Evolutionary conservation across 2,329 filamentous ascomycete genomes (phyloP).

Genomic region (Trichoderma citrinoviride): DNA sequence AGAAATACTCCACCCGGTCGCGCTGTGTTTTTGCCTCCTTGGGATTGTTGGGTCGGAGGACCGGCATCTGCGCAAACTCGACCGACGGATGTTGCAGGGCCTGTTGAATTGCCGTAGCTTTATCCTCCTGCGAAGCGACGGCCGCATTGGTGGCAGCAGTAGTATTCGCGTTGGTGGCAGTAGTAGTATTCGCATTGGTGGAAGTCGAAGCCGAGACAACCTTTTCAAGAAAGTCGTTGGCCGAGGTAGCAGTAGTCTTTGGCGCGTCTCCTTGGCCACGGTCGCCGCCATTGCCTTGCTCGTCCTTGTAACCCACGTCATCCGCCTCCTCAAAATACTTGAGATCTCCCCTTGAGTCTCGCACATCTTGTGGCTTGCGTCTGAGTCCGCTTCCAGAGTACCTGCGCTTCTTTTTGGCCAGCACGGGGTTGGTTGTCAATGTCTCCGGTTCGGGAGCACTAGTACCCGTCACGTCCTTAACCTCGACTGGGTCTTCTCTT

Average conservation of each 20-base stretch:
- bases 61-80: constrained; percentile 42
- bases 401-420: constrained; percentile 60
- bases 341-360: constrained; percentile 69
- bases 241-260: not conserved
- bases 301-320: constrained; percentile 72
- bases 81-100: constrained; percentile 39
- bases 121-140: constrained; percentile 23
- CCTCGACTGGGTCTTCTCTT: constrained; percentile 38
- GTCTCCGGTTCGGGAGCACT: constrained; percentile 64
- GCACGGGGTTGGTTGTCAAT: constrained; percentile 41
- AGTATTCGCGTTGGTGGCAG: not conserved
- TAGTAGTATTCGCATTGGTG: not conserved
- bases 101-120: constrained; percentile 32
- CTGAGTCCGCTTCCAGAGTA: constrained; percentile 86
- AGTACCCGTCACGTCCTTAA: constrained; percentile 59
- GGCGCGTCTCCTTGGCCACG: not conserved
- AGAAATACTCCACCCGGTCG: constrained; percentile 82
- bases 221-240: constrained; percentile 1
- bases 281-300: constrained; percentile 22
- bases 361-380: constrained; percentile 69
- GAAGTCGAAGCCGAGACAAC: not conserved
- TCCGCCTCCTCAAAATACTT: constrained; percentile 89
- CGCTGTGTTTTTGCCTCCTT: constrained; percentile 68
- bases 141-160: not conserved
- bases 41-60: constrained; percentile 64